Conservation (phyloP, 306 rosid species). For the Citrullus amarus region DNA sequence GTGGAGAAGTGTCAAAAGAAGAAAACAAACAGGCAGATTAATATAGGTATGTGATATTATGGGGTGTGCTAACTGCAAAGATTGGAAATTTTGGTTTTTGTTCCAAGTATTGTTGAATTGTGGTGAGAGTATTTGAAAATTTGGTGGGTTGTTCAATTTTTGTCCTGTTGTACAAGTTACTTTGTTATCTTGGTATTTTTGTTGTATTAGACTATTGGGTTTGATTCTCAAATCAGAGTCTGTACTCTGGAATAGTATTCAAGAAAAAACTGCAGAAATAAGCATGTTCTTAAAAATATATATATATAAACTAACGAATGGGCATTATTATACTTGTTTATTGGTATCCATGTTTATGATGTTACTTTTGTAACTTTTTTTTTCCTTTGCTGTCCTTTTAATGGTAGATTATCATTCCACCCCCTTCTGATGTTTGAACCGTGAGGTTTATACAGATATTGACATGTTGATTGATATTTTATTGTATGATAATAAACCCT, state of each 20-base stretch:
- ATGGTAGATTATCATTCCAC: not conserved
- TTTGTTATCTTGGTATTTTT: not conserved
- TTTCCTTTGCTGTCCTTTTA: not conserved
- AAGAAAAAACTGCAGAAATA: not conserved
- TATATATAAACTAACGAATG: not conserved
- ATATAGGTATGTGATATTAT: slow-evolving; percentile 46
- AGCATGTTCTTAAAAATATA: not conserved
- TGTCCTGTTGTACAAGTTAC: not conserved
- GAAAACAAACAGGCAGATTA: slow-evolving; percentile 67
- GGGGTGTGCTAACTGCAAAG: not conserved
- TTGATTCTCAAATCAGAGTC: not conserved
- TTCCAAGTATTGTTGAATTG: not conserved
- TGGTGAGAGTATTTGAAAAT: not conserved
- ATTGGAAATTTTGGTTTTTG: not conserved
- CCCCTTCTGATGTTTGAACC: not conserved
- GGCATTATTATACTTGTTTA: not conserved
- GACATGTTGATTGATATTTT: not conserved
- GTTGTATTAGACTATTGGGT: not conserved
- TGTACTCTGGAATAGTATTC: not conserved
- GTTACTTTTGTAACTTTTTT: not conserved
- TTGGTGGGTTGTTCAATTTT: not conserved
- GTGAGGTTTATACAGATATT: not conserved
- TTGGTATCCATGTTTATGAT: not conserved
- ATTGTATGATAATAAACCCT: not conserved
- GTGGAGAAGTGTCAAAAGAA: slow-evolving; percentile 46